Percentiles rank a stretch among this genome's conserved stretches.
Evolutionary conservation across 192 early-diverging fungal species (phyloP).

Genomic region (Coemansia sp.): DNA sequence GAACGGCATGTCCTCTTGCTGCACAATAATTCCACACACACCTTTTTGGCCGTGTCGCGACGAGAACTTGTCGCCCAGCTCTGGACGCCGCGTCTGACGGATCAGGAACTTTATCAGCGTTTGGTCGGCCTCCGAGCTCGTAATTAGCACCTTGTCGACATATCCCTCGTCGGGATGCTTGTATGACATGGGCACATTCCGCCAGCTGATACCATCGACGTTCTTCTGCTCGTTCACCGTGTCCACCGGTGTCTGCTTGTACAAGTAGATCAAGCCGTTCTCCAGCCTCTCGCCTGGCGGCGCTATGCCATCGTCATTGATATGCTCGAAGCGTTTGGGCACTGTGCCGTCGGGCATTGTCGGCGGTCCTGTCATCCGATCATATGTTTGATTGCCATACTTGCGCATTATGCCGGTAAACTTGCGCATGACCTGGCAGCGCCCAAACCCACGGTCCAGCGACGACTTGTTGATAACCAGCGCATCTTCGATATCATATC

Average conservation of each 20-base stretch:
- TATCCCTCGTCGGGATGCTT: conserved; percentile 88
- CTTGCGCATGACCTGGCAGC: conserved; percentile 93
- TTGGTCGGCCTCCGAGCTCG: conserved; percentile 91
- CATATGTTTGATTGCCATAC: conserved; percentile 86
- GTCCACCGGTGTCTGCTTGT: conserved; percentile 85
- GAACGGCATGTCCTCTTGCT: conserved; percentile 98
- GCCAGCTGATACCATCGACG: conserved; percentile 18
- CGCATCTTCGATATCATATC: conserved; percentile 99
- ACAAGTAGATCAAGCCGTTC: conserved; percentile 69
- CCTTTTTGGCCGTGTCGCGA: conserved; percentile 98
- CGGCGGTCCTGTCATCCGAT: conserved; percentile 70
- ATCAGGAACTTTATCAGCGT: conserved; percentile 86
- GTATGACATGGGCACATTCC: conserved; percentile 72
- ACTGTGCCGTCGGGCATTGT: conserved; percentile 53
- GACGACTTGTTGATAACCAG: conserved; percentile 91
- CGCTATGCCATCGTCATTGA: conserved; percentile 91
- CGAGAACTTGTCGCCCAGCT: conserved; percentile 98
- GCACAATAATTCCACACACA: conserved; percentile 93
- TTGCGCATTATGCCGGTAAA: conserved; percentile 79
- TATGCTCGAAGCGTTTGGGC: conserved; percentile 58
- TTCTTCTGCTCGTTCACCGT: neutral
- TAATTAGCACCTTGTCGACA: conserved; percentile 88
- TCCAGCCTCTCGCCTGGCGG: conserved; percentile 76
- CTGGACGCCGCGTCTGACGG: conserved; percentile 89
- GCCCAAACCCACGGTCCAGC: conserved; percentile 92